phyloP scores from a whole-genome alignment of 2,329 filamentous ascomycete species.

The Exserohilum rostratum region DNA sequence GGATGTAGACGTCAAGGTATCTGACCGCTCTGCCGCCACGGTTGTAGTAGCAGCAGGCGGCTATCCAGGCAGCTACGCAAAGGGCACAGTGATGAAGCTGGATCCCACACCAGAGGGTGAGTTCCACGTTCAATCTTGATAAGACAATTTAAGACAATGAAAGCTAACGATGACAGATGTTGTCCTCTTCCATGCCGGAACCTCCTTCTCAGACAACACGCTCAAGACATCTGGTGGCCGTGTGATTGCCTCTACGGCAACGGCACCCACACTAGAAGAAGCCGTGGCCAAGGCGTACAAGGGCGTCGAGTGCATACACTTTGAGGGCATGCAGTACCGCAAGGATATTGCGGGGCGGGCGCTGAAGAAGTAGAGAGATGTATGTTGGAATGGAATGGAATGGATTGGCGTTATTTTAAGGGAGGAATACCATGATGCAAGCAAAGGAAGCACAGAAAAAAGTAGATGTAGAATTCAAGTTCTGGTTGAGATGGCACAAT shows the following conservation, averaged over 20 bases:
- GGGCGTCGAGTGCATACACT: conserved; percentile 78
- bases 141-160: no score
- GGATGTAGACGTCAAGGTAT: conserved; percentile 70
- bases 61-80: conserved; percentile 82
- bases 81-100: conserved; percentile 70
- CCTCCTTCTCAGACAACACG: conserved; percentile 64
- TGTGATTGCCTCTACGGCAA: conserved; percentile 91
- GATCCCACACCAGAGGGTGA: conserved; percentile 57
- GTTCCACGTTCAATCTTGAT: conserved; percentile 50
- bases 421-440: conserved; percentile 10
- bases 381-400: background rate
- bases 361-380: conserved; percentile 39
- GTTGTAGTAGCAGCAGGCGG: conserved; percentile 93
- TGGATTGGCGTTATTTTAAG: background rate
- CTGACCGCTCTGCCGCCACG: conserved; percentile 77
- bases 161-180: conserved; percentile 52
- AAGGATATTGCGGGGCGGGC: conserved; percentile 80
- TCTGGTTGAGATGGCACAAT: no score
- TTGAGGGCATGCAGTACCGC: conserved; percentile 88
- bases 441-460: no score
- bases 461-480: no score
- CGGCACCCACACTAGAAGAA: conserved; percentile 74
- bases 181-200: conserved; percentile 92
- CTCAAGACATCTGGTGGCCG: conserved; percentile 83
- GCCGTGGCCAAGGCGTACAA: conserved; percentile 89